Evolutionary conservation across 192 early-diverging fungal genomes (phyloP).

Genomic region (Coemansia sp.): DNA sequence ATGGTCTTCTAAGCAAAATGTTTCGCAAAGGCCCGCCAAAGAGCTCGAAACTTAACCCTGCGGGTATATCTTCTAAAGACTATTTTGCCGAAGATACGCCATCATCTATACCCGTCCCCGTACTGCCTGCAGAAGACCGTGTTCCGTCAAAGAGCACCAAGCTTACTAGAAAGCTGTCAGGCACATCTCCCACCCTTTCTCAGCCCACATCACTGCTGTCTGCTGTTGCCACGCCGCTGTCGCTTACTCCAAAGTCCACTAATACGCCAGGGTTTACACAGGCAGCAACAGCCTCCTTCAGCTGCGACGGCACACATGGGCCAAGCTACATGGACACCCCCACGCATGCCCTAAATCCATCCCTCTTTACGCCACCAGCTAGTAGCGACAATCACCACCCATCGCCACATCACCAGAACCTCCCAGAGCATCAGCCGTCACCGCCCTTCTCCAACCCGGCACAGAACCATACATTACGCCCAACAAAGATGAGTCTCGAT

Average conservation of each 20-base stretch:
- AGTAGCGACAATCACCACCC: conserved; percentile 1
- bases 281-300: background rate
- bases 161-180: conserved; percentile 35
- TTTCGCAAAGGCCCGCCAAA: conserved; percentile 48
- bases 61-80: conserved; percentile 53
- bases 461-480: background rate
- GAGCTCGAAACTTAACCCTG: conserved; percentile 45
- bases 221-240: conserved; percentile 8
- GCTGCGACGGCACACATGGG: conserved; percentile 3
- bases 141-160: conserved; percentile 17
- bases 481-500: background rate
- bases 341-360: background rate
- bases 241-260: conserved; percentile 24
- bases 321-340: background rate
- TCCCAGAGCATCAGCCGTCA: background rate
- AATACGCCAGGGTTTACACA: conserved; percentile 18
- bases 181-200: conserved; percentile 13
- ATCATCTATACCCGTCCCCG: conserved; percentile 10
- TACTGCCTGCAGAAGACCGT: conserved; percentile 4
- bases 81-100: conserved; percentile 32
- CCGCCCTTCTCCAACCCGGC: background rate
- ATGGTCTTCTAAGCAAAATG: conserved; percentile 46
- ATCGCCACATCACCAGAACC: conserved; percentile 2
- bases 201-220: conserved; percentile 13
- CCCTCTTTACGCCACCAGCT: conserved; percentile 1